Base-by-base conservation (phyloP, 1,284 basidiomycete genomes). In the Cryptococcus depauperatus region DNA sequence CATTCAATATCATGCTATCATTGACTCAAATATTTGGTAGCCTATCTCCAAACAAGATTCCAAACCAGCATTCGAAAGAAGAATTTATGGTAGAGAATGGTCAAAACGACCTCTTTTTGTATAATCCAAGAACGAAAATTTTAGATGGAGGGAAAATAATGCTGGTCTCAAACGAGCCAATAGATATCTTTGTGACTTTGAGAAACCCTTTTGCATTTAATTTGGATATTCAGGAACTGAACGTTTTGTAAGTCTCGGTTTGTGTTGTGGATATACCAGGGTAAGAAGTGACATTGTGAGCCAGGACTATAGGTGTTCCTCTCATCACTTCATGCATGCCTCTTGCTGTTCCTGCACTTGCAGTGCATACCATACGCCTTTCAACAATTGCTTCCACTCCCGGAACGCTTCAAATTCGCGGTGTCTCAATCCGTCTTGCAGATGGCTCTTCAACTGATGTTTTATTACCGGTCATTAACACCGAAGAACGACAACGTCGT, bases 201-300 rank as follows among this genome's bases (percentile, higher is more conserved):
- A 79, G 82, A 49, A 98, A 98, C 62, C 86, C 89, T 0, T 93
- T 85, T 60, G 78, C 85, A 1, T 90, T 97, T 64, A 86, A 91
- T 49, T 75, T 98, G 9, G 88, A 95, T 50, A 68, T 97, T 22
- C 80, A 86, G 50, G 81, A 79, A 51, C 63, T 97, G 26, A 78
- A 80, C 9, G 73, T 97, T 8, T 84, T 88, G 90, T 90, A 57
- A 56, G 73, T 62, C 33, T 3, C 8, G 8, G n/a, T n/a, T n/a
- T n/a, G n/a, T n/a, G n/a, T n/a, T n/a, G n/a, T n/a, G n/a, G n/a
- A n/a, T n/a, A n/a, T n/a, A n/a, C n/a, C n/a, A n/a, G n/a, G n/a
- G n/a, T n/a, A n/a, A n/a, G n/a, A n/a, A n/a, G n/a, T n/a, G n/a
- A n/a, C n/a, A n/a, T n/a, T n/a, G n/a, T n/a, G n/a, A 29, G 27